phyloP scores from a whole-genome alignment of 768 basidiomycete species.

The Amanita molliuscula region DNA sequence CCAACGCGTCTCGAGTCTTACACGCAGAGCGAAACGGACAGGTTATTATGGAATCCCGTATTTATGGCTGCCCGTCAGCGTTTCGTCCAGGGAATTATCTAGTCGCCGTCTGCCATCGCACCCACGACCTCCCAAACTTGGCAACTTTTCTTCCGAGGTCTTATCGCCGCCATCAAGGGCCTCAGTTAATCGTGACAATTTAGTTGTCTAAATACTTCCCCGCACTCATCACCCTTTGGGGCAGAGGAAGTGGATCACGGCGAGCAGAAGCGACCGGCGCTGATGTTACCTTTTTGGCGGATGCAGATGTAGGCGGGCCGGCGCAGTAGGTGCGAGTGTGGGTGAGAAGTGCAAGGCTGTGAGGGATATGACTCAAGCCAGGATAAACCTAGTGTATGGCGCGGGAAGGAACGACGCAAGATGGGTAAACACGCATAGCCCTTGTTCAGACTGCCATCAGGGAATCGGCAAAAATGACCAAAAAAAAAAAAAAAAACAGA shows the following conservation, averaged over 20 bases:
- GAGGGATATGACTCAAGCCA: neutral
- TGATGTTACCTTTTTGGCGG: neutral
- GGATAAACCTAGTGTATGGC: neutral
- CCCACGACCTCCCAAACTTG: neutral
- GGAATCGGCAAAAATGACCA: neutral
- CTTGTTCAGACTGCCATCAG: neutral
- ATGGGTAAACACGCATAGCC: neutral
- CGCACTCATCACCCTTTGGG: neutral
- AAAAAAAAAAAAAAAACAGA: neutral
- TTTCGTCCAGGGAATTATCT: neutral
- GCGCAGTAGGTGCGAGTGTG: neutral
- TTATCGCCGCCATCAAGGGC: neutral
- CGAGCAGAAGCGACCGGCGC: too few species aligned
- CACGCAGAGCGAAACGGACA: neutral
- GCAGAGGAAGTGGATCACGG: neutral
- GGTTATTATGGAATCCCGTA: neutral
- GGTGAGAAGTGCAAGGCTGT: neutral
- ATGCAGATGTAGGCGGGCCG: too few species aligned
- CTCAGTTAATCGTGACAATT: neutral
- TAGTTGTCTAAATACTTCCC: conserved; percentile 1
- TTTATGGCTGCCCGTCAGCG: neutral
- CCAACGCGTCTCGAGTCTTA: neutral
- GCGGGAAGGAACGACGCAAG: neutral
- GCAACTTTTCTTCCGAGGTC: conserved; percentile 3
- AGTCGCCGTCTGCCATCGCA: neutral